phyloP scores from a whole-genome alignment of 768 basidiomycete species.

The Tubosaeta sp. region DNA sequence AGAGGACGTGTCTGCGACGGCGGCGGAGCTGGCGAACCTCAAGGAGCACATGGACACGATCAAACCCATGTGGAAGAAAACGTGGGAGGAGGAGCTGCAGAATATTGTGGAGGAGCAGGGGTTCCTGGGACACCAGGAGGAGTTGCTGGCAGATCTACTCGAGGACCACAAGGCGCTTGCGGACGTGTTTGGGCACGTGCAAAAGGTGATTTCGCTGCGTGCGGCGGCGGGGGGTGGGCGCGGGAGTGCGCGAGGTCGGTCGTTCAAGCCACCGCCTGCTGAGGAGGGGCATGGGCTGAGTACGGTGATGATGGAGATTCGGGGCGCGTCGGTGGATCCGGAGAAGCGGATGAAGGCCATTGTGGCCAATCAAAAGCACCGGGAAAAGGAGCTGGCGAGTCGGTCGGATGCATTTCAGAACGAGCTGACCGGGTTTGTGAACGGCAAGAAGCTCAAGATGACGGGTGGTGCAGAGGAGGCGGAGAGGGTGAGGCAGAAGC shows the following conservation, averaged over 20 bases:
- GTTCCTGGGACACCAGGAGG: constrained; percentile 88
- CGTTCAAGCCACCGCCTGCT: constrained; percentile 56
- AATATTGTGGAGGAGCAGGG: constrained; percentile 97
- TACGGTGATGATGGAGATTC: constrained; percentile 89
- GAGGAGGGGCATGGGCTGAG: constrained; percentile 70
- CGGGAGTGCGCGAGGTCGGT: constrained; percentile 37
- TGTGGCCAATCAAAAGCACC: constrained; percentile 75
- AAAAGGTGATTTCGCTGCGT: constrained; percentile 78
- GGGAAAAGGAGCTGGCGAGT: constrained; percentile 70
- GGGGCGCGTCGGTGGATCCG: constrained; percentile 76
- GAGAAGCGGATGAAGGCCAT: constrained; percentile 88
- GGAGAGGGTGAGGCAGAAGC: constrained; percentile 81
- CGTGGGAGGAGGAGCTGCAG: constrained; percentile 95
- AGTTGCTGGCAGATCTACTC: constrained; percentile 79
- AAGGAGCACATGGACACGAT: constrained; percentile 83
- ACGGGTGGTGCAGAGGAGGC: constrained; percentile 92
- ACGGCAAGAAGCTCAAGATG: constrained; percentile 85
- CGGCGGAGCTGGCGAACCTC: constrained; percentile 68
- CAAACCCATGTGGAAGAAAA: constrained; percentile 98
- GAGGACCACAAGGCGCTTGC: constrained; percentile 90
- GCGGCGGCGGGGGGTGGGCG: constrained; percentile 40
- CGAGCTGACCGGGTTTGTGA: constrained; percentile 85
- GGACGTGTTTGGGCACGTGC: constrained; percentile 86
- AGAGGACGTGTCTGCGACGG: constrained; percentile 63
- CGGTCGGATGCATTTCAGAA: constrained; percentile 79